A percentile compares a stretch with the other conserved stretches of the same genome.
phyloP scores from a whole-genome alignment of 2,329 filamentous ascomycete species.

The Beauveria asiatica region DNA sequence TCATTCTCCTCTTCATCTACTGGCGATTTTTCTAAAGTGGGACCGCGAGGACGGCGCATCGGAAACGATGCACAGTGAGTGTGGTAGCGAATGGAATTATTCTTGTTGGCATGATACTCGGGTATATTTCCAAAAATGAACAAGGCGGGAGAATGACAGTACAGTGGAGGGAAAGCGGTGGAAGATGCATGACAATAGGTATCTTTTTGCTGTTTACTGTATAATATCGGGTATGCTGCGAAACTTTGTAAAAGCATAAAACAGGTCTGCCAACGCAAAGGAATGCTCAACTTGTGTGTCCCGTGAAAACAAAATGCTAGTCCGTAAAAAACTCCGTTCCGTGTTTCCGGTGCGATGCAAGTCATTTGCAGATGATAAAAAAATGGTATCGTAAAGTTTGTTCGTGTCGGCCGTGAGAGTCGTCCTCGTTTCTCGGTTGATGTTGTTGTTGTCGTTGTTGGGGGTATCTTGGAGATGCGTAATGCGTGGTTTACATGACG shows the following conservation, averaged over 20 bases:
- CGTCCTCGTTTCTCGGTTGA: not conserved
- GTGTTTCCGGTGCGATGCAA: not conserved
- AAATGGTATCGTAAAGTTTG: not conserved
- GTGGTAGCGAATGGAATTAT: not conserved
- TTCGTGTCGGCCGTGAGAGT: not conserved
- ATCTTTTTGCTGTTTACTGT: not conserved
- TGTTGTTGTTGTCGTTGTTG: not conserved
- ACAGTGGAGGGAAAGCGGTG: not conserved
- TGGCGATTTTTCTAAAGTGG: conserved; percentile 75
- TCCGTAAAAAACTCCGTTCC: not conserved
- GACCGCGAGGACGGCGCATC: not conserved
- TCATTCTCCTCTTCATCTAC: conserved; percentile 81
- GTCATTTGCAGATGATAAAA: not conserved
- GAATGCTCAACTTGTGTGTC: not conserved
- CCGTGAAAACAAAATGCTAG: conserved; percentile 3
- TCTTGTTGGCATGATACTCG: not conserved
- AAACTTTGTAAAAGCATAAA: not conserved
- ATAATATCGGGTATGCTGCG: not conserved
- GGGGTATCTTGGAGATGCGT: not conserved
- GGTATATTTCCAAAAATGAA: conserved; percentile 1
- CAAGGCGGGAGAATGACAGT: not conserved
- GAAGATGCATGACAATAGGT: not conserved
- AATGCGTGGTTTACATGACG: conserved; percentile 33
- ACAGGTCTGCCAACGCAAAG: not conserved
- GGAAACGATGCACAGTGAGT: not conserved